Percentiles rank a stretch among this genome's conserved stretches.
These are phyloP conservation scores for Pleomassaria siparia DNA, from an alignment of 2,329 filamentous ascomycete species.

Conservation along the genomic window DNA sequence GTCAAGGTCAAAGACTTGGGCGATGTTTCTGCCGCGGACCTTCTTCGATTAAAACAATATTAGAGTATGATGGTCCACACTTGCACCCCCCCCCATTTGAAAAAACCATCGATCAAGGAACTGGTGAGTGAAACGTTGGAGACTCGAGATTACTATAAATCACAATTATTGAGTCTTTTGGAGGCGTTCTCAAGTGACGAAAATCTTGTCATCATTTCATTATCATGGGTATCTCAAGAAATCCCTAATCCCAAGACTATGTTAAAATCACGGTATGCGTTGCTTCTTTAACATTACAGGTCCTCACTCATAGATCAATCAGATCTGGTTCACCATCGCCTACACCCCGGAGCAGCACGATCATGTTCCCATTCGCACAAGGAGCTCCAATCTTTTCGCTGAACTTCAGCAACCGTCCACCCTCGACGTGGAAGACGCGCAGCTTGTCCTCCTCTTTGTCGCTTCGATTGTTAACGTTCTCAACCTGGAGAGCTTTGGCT, in stretches of 20 bases:
- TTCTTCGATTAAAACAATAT: constrained; percentile 14
- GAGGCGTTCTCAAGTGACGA: background rate
- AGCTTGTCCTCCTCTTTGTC: constrained; percentile 76
- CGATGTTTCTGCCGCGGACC: constrained; percentile 23
- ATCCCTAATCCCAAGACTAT: background rate
- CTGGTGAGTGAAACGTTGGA: background rate
- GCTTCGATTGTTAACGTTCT: constrained; percentile 81
- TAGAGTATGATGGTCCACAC: constrained; percentile 13
- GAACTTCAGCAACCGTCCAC: constrained; percentile 82
- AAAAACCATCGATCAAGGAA: too few species aligned
- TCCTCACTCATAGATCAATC: constrained; percentile 54
- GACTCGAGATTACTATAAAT: too few species aligned
- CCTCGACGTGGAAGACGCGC: constrained; percentile 90
- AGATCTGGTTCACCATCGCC: constrained; percentile 75
- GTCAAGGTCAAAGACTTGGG: constrained; percentile 46
- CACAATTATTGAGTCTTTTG: too few species aligned
- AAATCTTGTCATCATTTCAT: background rate
- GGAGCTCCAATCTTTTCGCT: constrained; percentile 77
- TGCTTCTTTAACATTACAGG: background rate
- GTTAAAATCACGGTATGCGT: background rate
- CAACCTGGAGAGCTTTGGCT: constrained; percentile 73
- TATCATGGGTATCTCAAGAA: constrained; percentile 2
- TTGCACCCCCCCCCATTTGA: too few species aligned
- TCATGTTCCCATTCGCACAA: constrained; percentile 80
- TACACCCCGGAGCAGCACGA: constrained; percentile 84